Base-by-base conservation (phyloP, 2,329 filamentous ascomycete genomes). In the Onygenales sp. region DNA sequence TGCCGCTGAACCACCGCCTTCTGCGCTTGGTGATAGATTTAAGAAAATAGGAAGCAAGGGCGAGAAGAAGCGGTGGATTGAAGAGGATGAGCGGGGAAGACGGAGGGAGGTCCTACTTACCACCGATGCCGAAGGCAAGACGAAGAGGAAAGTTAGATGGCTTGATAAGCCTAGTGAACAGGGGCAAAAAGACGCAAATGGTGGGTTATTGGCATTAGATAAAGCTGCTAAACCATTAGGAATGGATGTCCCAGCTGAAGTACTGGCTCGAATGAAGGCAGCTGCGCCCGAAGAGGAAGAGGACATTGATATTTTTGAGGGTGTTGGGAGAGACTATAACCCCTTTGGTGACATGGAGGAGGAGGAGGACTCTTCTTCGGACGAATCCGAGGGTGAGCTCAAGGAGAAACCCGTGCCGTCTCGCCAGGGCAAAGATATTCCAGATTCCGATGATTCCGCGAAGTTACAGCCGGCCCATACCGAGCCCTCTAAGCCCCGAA, bases 301-400 rank as follows among this genome's bases (percentile, higher is more conserved):
- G 5, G 79, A 82, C 42, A 78, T 78, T 32, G 81, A 84, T 62
- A 85, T 85, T 48, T 85, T 85, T 59, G 78, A 73, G 41, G 81
- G 78, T 2, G 79, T 78, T 2, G 81, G 80, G 2, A 75, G 73
- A 5, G 78, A 78, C 46, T 85, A 83, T 63, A 75, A 85, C 58
- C 82, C 82, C 2, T 72, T 85, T 41, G 80, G 73, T 7, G 75
- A 72, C 33, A 60, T 79, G 3, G 73, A 70, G 7, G 74, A 77
- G n/a, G 75, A 76, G 7, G 73, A 75, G 6, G 69, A 69, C 44
- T 73, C 71, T 3, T 67, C 64, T n/a, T 59, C 56, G 2, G 66
- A 66, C 1, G 68, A 69, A 14, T 71, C 73, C n/a, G 70, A 70
- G 21, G 69, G 66, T 5, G 69, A 66, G 52, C 60, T 61, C 14